Evolutionary conservation across 2,329 filamentous ascomycete genomes (phyloP).

Genomic region (Colletotrichum tamarilloi): DNA sequence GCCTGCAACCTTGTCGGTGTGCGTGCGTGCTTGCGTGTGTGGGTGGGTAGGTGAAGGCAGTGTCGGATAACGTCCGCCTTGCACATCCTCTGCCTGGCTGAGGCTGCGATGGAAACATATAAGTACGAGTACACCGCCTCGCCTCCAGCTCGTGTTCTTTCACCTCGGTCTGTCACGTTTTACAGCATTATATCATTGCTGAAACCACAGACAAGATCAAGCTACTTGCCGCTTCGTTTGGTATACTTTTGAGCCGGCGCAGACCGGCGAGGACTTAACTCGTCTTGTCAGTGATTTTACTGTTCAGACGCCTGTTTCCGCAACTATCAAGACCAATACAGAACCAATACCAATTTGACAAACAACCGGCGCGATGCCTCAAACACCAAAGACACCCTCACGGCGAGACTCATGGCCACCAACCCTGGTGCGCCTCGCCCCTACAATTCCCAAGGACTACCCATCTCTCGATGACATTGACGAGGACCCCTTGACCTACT

Average conservation of each 20-base stretch:
- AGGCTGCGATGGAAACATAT: constrained; percentile 26
- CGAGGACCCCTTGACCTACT: constrained; percentile 66
- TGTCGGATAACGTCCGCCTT: constrained; percentile 11
- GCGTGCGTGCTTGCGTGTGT: constrained; percentile 22
- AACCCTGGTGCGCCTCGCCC: constrained; percentile 59
- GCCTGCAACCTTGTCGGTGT: constrained; percentile 17
- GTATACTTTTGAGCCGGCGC: constrained; percentile 34
- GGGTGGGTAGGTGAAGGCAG: constrained; percentile 12
- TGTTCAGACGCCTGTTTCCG: constrained; percentile 16
- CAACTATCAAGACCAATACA: neutral
- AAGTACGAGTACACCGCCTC: constrained; percentile 15
- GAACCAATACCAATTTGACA: neutral
- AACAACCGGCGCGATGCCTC: constrained; percentile 46
- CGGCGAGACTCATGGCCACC: constrained; percentile 63
- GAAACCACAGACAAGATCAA: neutral
- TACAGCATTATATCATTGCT: neutral
- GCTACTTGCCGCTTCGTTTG: constrained; percentile 19
- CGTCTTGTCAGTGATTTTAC: constrained; percentile 22
- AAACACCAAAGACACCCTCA: constrained; percentile 44
- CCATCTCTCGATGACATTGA: constrained; percentile 61
- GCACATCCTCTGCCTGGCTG: constrained; percentile 8
- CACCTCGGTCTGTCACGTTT: neutral
- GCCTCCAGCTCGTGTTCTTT: neutral
- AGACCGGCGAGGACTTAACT: constrained; percentile 29
- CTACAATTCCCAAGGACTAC: constrained; percentile 53